Evolutionary conservation across 768 basidiomycete species (phyloP).

Genomic region (Saitozyma sp.): DNA sequence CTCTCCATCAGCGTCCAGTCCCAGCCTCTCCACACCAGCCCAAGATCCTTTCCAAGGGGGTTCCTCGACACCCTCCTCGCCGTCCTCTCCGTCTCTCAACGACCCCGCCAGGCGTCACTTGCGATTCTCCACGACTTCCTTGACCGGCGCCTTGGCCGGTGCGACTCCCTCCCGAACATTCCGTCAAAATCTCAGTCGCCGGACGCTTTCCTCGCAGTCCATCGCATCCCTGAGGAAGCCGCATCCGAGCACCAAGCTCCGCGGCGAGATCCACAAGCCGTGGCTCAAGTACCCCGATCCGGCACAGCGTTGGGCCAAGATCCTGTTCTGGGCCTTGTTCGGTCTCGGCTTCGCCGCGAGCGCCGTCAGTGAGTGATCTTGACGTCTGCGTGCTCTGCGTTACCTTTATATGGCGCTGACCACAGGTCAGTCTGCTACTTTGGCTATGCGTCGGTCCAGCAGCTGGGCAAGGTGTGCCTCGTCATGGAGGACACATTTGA

Average conservation of each 20-base stretch:
- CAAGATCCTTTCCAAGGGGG: too few species aligned
- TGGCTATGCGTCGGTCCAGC: conserved; percentile 54
- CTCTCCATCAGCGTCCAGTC: too few species aligned
- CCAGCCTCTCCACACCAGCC: too few species aligned
- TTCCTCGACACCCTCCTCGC: too few species aligned
- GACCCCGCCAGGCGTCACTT: conserved; percentile 47
- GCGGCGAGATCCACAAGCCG: conserved; percentile 55
- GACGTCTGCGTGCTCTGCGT: conserved; percentile 2
- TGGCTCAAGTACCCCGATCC: conserved; percentile 55
- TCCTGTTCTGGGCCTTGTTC: conserved; percentile 56
- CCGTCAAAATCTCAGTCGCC: background rate
- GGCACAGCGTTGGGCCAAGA: conserved; percentile 55
- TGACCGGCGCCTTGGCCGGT: conserved; percentile 51
- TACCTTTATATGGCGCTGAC: background rate
- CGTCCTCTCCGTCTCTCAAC: too few species aligned
- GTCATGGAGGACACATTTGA: conserved; percentile 73
- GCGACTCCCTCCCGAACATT: conserved; percentile 3
- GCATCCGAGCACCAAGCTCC: conserved; percentile 33
- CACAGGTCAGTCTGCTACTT: conserved; percentile 53
- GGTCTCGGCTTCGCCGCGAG: conserved; percentile 52
- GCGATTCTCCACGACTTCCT: conserved; percentile 59
- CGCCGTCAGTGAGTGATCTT: background rate
- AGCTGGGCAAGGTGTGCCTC: conserved; percentile 56
- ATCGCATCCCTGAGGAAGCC: background rate
- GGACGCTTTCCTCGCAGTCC: too few species aligned